Evolutionary conservation across 495 filamentous ascomycete genomes (phyloP).

Genomic region (Lepraria neglecta): DNA sequence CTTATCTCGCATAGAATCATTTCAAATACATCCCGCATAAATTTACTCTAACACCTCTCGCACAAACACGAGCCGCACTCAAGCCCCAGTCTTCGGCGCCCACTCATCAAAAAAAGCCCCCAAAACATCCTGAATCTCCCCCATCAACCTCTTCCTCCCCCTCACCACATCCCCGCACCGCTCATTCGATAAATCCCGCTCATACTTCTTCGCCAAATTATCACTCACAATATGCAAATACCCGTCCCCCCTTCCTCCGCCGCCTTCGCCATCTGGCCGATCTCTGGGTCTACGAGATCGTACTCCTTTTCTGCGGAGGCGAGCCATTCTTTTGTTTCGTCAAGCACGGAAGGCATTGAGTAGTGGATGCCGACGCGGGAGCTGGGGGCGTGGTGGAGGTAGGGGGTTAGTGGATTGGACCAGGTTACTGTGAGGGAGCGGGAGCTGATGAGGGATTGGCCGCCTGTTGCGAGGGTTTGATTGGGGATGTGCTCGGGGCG

Average conservation of each 20-base stretch:
- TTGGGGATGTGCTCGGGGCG: constrained; percentile 9
- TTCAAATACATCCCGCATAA: no score
- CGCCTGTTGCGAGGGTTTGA: constrained; percentile 12
- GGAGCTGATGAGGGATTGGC: constrained; percentile 1
- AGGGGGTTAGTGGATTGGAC: not conserved
- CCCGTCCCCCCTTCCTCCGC: constrained; percentile 14
- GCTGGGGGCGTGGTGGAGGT: not conserved
- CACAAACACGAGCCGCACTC: no score
- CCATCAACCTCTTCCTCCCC: not conserved
- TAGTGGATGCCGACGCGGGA: not conserved
- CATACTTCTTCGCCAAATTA: constrained; percentile 22
- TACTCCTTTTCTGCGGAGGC: not conserved
- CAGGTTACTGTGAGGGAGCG: not conserved
- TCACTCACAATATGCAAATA: constrained; percentile 24
- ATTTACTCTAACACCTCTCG: no score
- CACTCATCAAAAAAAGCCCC: constrained; percentile 9
- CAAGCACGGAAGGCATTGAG: not conserved
- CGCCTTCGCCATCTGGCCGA: constrained; percentile 25
- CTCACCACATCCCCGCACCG: not conserved
- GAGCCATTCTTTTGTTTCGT: constrained; percentile 24
- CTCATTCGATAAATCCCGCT: constrained; percentile 21
- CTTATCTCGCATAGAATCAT: no score
- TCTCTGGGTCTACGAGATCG: constrained; percentile 24
- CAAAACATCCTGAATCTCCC: constrained; percentile 5
- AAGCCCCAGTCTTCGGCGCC: not conserved